These are phyloP conservation scores for Ustilago lituana DNA, from an alignment of 1,284 basidiomycete genomes.

Conservation along the genomic window DNA sequence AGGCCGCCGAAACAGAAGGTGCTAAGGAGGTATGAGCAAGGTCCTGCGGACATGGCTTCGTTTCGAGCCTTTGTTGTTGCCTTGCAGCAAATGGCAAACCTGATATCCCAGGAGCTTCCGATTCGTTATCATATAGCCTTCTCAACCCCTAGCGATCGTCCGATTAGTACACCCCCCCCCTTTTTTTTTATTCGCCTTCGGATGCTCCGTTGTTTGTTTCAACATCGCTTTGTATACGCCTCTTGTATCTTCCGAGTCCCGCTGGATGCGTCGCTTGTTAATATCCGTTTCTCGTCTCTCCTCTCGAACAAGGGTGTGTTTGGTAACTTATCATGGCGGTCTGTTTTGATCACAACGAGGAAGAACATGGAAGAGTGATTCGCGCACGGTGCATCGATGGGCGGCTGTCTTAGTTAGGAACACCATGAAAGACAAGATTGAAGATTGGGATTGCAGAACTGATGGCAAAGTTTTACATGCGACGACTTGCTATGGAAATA, in stretches of 20 bases:
- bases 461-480: too few relatives aligned
- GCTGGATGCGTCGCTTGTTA: conserved; percentile 26
- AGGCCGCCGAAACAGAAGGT: conserved; percentile 46
- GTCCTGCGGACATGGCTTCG: conserved; percentile 5
- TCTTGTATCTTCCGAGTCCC: background rate
- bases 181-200: conserved; percentile 11
- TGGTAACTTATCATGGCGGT: too few relatives aligned
- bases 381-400: too few relatives aligned
- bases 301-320: too few relatives aligned
- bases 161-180: background rate
- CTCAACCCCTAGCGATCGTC: conserved; percentile 6
- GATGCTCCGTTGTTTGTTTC: conserved; percentile 35
- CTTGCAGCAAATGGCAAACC: too few relatives aligned
- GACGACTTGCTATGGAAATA: conserved; percentile 57
- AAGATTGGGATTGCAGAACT: too few relatives aligned
- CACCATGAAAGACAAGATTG: too few relatives aligned
- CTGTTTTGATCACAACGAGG: too few relatives aligned
- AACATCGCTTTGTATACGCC: conserved; percentile 7
- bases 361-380: too few relatives aligned
- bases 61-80: too few relatives aligned
- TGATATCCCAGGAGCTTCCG: conserved; percentile 51
- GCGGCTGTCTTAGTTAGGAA: too few relatives aligned
- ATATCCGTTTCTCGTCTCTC: conserved; percentile 8
- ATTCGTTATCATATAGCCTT: conserved; percentile 17
- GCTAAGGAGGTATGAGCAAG: conserved; percentile 48